Base-by-base conservation (phyloP, 2,329 filamentous ascomycete genomes). In the Paraphaeosphaeria sporulosa region DNA sequence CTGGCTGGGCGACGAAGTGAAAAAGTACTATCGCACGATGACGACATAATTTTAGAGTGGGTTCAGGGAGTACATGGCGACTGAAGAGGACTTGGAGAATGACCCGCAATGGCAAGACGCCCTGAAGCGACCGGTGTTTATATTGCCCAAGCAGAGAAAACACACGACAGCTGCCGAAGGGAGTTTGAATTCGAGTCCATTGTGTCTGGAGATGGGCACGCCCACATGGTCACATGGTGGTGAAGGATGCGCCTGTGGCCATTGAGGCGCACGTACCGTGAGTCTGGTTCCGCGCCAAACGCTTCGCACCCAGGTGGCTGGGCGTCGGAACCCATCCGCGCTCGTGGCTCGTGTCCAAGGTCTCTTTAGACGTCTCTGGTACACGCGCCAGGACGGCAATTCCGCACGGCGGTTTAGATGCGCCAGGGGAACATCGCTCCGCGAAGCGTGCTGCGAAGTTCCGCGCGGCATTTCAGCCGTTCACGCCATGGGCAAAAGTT, bases 1-100 rank as follows among this genome's bases (percentile, higher is more conserved):
- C 50, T 84, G 82, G 81, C 63, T 84, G 43, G 79, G 76, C 19
- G 79, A 78, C 9, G 15, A 38, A 1, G 78, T 81, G 55, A 67
- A 74, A 57, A 84, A 84, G 70, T 79, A 84, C 65, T 81, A 84
- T 69, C 78, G 81, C 4, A 83, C 81, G 9, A 63, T 82, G 21
- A 73, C 75, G 46, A 78, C 78, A 13, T 82, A 82, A 67, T 63
- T 82, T 43, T 73, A 75, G 77, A 73, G 72, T n/a, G 73, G 71
- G 36, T 74, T 81, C 43, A 69, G 49, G 43, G 61, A 63, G 50
- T 63, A 55, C 54, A 51, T 63, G 48, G 44, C 61, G 27, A 55
- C 13, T 2, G 53, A 27, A 9, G 52, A 75, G 46, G 74, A 75
- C 62, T 49, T 79, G 34, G 61, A 63, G 36, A 68, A 65, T 30